phyloP scores from a whole-genome alignment of 768 basidiomycete species.

The Udeniomyces megalosporus region DNA sequence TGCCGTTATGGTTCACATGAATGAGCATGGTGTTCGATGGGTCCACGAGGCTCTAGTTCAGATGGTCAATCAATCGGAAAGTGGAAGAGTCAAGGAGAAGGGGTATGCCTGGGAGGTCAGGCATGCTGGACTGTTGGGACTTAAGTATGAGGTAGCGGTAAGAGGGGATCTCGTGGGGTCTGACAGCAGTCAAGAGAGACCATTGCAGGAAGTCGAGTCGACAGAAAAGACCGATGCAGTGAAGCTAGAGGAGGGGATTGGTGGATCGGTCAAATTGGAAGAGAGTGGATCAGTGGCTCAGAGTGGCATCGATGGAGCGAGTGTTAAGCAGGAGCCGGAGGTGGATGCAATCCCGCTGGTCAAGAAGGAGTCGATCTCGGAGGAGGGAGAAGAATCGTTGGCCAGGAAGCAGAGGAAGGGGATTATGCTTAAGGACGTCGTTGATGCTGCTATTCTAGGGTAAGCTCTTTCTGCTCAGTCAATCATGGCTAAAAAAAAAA shows the following conservation, averaged over 20 bases:
- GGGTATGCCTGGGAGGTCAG: slow-evolving; percentile 85
- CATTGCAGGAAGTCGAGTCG: too few species aligned
- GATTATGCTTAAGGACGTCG: slow-evolving; percentile 57
- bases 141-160: slow-evolving; percentile 97
- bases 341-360: slow-evolving; percentile 8
- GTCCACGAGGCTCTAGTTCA: slow-evolving; percentile 70
- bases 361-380: slow-evolving; percentile 2
- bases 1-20: slow-evolving; percentile 74
- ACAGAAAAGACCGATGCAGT: too few species aligned
- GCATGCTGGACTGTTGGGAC: slow-evolving; percentile 89
- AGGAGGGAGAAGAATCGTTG: too few species aligned
- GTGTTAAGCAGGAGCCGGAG: slow-evolving; percentile 22
- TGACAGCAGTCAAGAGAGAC: too few species aligned
- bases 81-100: slow-evolving; percentile 12
- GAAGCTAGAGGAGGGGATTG: too few species aligned
- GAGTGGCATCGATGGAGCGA: too few species aligned
- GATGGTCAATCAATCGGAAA: slow-evolving; percentile 77
- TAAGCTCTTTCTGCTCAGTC: slow-evolving; percentile 34
- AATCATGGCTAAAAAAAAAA: too few species aligned
- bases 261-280: too few species aligned
- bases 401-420: slow-evolving; percentile 13
- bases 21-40: slow-evolving; percentile 54
- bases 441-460: slow-evolving; percentile 84
- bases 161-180: slow-evolving; percentile 61
- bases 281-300: too few species aligned